Evolutionary conservation across 2,329 filamentous ascomycete genomes (phyloP), one percentile per base, ranked within the genome.

Genomic region (Neofusicoccum sp.): DNA sequence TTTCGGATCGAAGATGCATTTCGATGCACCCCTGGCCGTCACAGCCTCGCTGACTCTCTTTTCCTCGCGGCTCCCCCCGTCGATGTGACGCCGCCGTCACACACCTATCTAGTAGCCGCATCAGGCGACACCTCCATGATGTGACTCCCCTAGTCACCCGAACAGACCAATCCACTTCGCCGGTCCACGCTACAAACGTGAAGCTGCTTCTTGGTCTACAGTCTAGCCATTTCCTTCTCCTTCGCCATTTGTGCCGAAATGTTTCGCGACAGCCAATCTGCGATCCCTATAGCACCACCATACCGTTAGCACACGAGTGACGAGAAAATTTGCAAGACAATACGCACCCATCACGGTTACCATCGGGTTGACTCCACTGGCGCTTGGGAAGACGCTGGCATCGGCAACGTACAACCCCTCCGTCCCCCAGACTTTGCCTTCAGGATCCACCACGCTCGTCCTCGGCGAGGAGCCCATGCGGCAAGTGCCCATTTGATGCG

Each of bases 291-390:
- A 28, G 9, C n/a, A 40, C 6, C 9, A 6, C 12, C 33, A 30
- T 33, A 11, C 45, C 28, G 28, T 56, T 33, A 56, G 51, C 28
- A 56, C 38, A n/a, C 38, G 20, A n/a, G 16, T 20, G 26, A 47
- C 11, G 12, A 26, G 30, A 16, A 41, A n/a, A 49, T 40, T 49
- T 59, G 34, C 34, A 26, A 59, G 44, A 59, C 43, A 49, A 31
- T n/a, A 49, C 57, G 44, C 36, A 59, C 57, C 57, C 89, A 93
- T 91, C 61, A 79, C 82, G 11, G 89, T 91, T 44, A 92, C 79
- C 90, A 93, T 93, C 11, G 90, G 90, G 71, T 93, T 93, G 31
- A 92, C 89, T 1, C 90, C 90, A 70, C 86, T 90, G 9, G 89
- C 89, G 61, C 84, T 88, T 1, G 89, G 90, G 63, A 93, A 89